phyloP scores from a whole-genome alignment of 2,329 filamentous ascomycete genomes.

The Truncatella angustata region DNA sequence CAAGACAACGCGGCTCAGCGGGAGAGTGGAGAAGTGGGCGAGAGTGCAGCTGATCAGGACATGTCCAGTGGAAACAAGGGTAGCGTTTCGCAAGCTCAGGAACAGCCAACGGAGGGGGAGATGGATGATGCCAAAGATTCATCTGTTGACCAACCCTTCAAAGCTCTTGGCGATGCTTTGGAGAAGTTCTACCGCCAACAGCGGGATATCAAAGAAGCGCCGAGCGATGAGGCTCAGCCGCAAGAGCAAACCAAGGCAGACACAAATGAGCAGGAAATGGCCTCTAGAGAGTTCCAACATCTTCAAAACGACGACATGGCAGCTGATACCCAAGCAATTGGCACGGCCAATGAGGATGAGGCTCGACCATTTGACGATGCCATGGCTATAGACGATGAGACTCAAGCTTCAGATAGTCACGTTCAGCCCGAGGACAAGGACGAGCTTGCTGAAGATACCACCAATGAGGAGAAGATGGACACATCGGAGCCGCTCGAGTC shows the following conservation, averaged over 20 bases:
- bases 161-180: constrained; percentile 88
- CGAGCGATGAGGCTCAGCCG: constrained; percentile 46
- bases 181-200: constrained; percentile 92
- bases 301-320: constrained; percentile 77
- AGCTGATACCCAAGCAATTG: constrained; percentile 88
- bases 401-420: constrained; percentile 46
- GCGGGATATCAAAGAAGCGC: constrained; percentile 70
- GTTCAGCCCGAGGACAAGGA: constrained; percentile 52
- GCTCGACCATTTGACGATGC: constrained; percentile 81
- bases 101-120: constrained; percentile 42
- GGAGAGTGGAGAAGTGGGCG: constrained; percentile 65
- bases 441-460: constrained; percentile 43
- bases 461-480: constrained; percentile 46
- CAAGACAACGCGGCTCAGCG: constrained; percentile 60
- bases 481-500: constrained; percentile 36
- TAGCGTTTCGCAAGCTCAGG: constrained; percentile 45
- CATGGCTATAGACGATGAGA: constrained; percentile 78
- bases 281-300: constrained; percentile 90
- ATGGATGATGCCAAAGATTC: constrained; percentile 40
- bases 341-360: constrained; percentile 83
- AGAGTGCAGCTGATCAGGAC: constrained; percentile 62
- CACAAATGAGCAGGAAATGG: constrained; percentile 46
- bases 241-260: constrained; percentile 45
- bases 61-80: constrained; percentile 64
- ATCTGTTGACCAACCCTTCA: constrained; percentile 69